These are phyloP conservation scores for Fusarium sp. DNA, from an alignment of 2,329 filamentous ascomycete genomes.

Conservation along the genomic window DNA sequence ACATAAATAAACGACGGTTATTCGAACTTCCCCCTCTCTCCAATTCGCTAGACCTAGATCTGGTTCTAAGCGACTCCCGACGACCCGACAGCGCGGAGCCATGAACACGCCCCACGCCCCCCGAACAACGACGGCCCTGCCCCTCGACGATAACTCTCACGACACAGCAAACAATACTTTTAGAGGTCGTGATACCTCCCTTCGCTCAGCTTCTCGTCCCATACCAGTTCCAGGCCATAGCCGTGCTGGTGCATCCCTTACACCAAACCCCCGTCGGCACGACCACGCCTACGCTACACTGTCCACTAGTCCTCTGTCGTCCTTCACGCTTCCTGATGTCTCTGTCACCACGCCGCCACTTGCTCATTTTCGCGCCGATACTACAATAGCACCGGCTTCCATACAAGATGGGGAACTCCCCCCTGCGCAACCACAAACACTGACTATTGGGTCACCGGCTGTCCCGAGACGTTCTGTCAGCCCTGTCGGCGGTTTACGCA, in stretches of 20 bases:
- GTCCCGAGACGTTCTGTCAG: constrained; percentile 30
- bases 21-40: constrained; percentile 8
- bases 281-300: constrained; percentile 36
- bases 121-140: constrained; percentile 44
- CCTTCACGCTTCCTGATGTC: constrained; percentile 42
- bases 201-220: constrained; percentile 37
- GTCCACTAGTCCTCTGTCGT: constrained; percentile 32
- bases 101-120: constrained; percentile 48
- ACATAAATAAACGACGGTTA: constrained; percentile 14
- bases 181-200: constrained; percentile 37
- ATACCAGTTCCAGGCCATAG: constrained; percentile 34
- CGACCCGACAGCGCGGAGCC: constrained; percentile 41
- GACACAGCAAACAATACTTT: constrained; percentile 24
- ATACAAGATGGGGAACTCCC: constrained; percentile 38
- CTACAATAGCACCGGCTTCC: constrained; percentile 50
- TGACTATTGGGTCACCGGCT: constrained; percentile 26
- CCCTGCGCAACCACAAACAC: constrained; percentile 19
- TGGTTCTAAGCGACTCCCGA: constrained; percentile 39
- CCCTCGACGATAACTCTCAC: constrained; percentile 38
- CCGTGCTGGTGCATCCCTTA: constrained; percentile 30
- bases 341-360: constrained; percentile 41
- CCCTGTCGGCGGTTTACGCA: constrained; percentile 48
- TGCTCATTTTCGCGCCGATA: constrained; percentile 44
- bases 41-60: constrained; percentile 25
- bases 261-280: constrained; percentile 33